Base-by-base conservation (phyloP, 2,329 filamentous ascomycete genomes). In the Aspergillus vadensis region DNA sequence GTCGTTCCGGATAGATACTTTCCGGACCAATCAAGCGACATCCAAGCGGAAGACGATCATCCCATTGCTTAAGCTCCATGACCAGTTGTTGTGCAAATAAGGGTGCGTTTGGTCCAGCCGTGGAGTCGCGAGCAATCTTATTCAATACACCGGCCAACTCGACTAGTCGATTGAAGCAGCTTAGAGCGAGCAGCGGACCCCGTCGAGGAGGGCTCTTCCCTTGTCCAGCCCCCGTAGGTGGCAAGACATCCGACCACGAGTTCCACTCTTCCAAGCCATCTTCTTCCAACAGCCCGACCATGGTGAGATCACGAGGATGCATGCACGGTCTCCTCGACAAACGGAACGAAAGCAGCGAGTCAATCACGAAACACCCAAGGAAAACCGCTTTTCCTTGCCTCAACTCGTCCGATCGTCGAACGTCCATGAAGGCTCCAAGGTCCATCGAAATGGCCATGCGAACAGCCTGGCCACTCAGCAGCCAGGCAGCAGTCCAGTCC, bases 181-280 rank as follows among this genome's bases (percentile, higher is more conserved):
- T 86, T 19, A 83, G 69, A 23, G 79, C 75, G 32, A 80, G 74
- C 2, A 81, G 71, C 10, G 77, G 78, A 17, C 77, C 74, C 55
- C 72, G 70, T 5, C 68, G 71, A 10, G 74, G 74, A 5, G 70
- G 57, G 58, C 69, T 72, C 25, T 68, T 71, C 5, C 63, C 65
- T 27, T 70, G 66, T n/a, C 64, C 52, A 56, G 65, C 66, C n/a
- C 69, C 72, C 25, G 53, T 73, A 36, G 64, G 74, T 66, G 68
- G 76, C 65, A 77, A 59, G 12, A 76, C 72, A 47, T 86, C 84
- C 4, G 80, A 79, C 89, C 89, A 92, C 0, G 87, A 86, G 62
- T 89, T 87, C 89, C 89, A 91, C 74, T 91, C 88, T 68, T 91
- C 89, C 15, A 88, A 75, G 1, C 87, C 87, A 65, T 90, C 86